Base-by-base conservation (phyloP, 805 yeast species). In the Yamadazyma kitorensis region DNA sequence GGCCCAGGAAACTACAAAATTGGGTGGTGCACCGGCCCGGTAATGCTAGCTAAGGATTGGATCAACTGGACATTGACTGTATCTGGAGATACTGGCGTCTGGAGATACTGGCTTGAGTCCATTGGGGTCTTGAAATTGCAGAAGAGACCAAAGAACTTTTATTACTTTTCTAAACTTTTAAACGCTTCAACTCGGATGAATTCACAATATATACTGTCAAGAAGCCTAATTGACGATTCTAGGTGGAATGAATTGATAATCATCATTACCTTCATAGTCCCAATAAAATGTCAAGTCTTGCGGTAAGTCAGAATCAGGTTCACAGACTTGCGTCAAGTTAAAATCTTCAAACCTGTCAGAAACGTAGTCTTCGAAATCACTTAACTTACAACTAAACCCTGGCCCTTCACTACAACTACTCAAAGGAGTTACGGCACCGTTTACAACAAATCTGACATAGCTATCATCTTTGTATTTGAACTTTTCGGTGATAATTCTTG, bases 311-410 rank as follows among this genome's bases (percentile, higher is more conserved):
- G 39, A 38, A 29, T 49, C 43, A 13, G 51, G 40, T 9, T 45
- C 39, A 48, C 73, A 67, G 30, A 48, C 54, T 22, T 52, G 47
- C 19, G 37, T 41, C 36, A 50, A 57, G 39, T 57, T 47, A 30
- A 45, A 39, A 21, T 50, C 55, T 5, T 40, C 48, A 36, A 65
- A 43, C 45, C 64, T 57, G 19, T 42, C 40, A 19, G 44, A 36
- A 24, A 66, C 48, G 35, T 55, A 55, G 3, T 49, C 39, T 38
- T 59, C 57, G 44, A 47, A 70, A 24, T 61, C 60, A 8, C 51
- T 42, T 19, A 68, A 41, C 59, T 64, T 51, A 41, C 72, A 66
- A 6, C 69, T 59, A 40, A 64, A 66, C 0, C 72, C 71, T 3
- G 72, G 72, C 2, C 72, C 72, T 29, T 43, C 35, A 29, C 51